phyloP scores from a whole-genome alignment of 768 basidiomycete genomes.

The Lactarius vividus region DNA sequence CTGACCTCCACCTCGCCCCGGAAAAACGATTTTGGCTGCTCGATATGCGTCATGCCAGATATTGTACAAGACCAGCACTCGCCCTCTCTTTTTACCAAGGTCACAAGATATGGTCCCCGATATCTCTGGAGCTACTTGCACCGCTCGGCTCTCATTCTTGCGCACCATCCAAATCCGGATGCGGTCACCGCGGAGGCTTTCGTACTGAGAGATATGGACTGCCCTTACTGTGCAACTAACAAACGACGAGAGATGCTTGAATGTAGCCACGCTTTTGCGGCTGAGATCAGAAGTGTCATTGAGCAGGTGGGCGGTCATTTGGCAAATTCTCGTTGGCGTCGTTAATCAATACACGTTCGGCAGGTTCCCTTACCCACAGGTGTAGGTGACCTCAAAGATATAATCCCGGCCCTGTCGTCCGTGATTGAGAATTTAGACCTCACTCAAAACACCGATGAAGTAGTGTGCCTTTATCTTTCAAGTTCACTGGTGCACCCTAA shows the following conservation, averaged over 20 bases:
- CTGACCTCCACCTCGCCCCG: background rate
- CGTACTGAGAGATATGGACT: conserved; percentile 4
- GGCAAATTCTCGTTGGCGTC: background rate
- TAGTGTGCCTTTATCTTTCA: background rate
- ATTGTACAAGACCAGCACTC: background rate
- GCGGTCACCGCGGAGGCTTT: conserved; percentile 1
- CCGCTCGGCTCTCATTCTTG: conserved; percentile 13
- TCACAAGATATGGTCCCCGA: background rate
- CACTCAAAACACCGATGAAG: background rate
- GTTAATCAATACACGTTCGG: background rate
- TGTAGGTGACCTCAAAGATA: background rate
- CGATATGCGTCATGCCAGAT: conserved; percentile 1
- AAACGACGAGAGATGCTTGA: conserved; percentile 9
- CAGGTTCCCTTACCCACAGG: conserved; percentile 9
- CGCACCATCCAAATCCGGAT: conserved; percentile 4
- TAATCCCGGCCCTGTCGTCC: background rate
- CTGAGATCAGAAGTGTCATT: background rate
- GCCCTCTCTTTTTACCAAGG: no score
- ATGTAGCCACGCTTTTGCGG: conserved; percentile 5
- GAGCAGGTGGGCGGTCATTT: background rate
- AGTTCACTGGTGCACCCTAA: background rate
- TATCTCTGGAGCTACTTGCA: conserved; percentile 19
- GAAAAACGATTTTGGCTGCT: background rate
- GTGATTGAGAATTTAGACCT: background rate
- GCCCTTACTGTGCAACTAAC: background rate